Evolutionary conservation across 2,329 filamentous ascomycete genomes (phyloP).

Genomic region (Canariomyces notabilis): DNA sequence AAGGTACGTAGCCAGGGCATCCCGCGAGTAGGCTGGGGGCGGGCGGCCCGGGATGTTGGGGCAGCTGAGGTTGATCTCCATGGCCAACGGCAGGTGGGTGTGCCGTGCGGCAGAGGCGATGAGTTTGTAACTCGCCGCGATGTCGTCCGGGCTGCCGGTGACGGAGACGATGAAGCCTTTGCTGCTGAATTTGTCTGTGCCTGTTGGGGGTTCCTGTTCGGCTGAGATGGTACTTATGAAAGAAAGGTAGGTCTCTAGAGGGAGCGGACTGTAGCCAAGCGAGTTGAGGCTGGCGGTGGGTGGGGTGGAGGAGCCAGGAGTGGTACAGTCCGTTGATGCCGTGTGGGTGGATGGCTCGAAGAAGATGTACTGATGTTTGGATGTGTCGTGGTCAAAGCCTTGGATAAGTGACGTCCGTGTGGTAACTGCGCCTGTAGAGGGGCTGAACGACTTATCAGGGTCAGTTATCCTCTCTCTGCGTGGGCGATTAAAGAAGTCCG

Average conservation of each 20-base stretch:
- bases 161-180: constrained; percentile 68
- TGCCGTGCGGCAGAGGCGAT: constrained; percentile 38
- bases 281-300: constrained; percentile 57
- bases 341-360: constrained; percentile 42
- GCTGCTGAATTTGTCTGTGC: constrained; percentile 3
- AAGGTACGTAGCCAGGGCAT: constrained; percentile 52
- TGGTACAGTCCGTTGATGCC: constrained; percentile 13
- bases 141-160: constrained; percentile 57
- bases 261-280: constrained; percentile 66
- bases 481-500: too few species aligned
- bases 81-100: constrained; percentile 49
- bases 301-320: constrained; percentile 1
- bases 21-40: constrained; percentile 63
- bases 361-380: constrained; percentile 60
- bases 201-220: background rate
- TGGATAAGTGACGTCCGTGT: constrained; percentile 62
- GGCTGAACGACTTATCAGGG: too few species aligned
- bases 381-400: constrained; percentile 59
- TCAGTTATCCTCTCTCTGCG: too few species aligned
- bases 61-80: constrained; percentile 75
- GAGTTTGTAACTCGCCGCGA: constrained; percentile 50
- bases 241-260: constrained; percentile 53
- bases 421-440: constrained; percentile 67
- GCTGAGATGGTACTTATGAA: constrained; percentile 47
- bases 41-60: constrained; percentile 66